phyloP scores from a whole-genome alignment of 805 yeast species.

The Wickerhamomyces sydowiorum region DNA sequence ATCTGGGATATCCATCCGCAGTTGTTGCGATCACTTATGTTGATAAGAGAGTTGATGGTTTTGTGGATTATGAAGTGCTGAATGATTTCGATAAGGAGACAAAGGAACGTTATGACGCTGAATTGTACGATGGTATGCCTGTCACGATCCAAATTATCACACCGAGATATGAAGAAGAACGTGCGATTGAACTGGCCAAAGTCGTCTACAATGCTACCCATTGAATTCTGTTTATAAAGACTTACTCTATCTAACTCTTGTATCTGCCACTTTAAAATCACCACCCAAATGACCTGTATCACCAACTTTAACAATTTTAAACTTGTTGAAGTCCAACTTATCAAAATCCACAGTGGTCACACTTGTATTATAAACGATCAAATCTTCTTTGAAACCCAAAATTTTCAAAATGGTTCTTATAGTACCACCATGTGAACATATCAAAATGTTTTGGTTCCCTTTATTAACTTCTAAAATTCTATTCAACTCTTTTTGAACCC shows the following conservation, averaged over 20 bases:
- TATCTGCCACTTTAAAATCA: constrained; percentile 42
- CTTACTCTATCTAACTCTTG: constrained; percentile 27
- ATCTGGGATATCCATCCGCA: too few relatives aligned
- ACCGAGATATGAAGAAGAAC: constrained; percentile 52
- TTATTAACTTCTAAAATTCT: constrained; percentile 31
- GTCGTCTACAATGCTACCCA: not conserved
- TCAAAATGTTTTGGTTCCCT: constrained; percentile 41
- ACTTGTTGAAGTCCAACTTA: constrained; percentile 29
- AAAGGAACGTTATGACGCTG: constrained; percentile 40
- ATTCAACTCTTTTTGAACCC: constrained; percentile 46
- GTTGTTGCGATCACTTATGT: constrained; percentile 36
- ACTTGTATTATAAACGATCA: constrained; percentile 72
- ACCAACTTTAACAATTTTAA: constrained; percentile 51
- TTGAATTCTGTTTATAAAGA: not conserved
- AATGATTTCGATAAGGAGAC: constrained; percentile 26
- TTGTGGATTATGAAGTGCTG: constrained; percentile 19
- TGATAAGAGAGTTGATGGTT: constrained; percentile 26
- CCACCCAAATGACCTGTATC: constrained; percentile 64
- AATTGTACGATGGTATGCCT: constrained; percentile 44
- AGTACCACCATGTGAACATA: constrained; percentile 81
- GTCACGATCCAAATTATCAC: constrained; percentile 51
- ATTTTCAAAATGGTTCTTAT: constrained; percentile 55
- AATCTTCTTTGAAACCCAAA: constrained; percentile 37
- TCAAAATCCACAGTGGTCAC: constrained; percentile 59
- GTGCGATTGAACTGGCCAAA: constrained; percentile 2